Conservation (phyloP, 495 filamentous ascomycete genomes). For the Trichocladium uniseriatum region DNA sequence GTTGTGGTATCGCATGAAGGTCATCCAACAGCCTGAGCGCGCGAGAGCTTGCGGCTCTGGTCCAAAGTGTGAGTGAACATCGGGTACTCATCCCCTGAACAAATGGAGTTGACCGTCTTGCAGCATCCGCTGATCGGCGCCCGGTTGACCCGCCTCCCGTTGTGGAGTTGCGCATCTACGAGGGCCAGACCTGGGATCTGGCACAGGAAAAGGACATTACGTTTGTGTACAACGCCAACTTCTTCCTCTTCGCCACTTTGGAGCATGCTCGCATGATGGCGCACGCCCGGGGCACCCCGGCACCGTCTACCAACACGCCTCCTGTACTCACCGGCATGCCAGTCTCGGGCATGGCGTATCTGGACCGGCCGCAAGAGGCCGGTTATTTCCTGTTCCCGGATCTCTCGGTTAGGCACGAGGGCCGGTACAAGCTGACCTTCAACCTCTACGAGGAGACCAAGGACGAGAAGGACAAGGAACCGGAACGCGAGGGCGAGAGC, state of each 20-base stretch:
- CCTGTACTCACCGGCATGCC: constrained; percentile 91
- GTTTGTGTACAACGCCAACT: constrained; percentile 89
- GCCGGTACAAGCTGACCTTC: constrained; percentile 79
- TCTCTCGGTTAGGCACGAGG: constrained; percentile 92
- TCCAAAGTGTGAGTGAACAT: constrained; percentile 67
- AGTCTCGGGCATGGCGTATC: constrained; percentile 91
- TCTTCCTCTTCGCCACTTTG: constrained; percentile 92
- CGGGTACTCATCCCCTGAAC: not conserved
- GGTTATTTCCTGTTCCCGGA: constrained; percentile 99
- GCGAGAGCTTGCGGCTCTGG: constrained; percentile 95
- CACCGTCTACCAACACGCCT: constrained; percentile 49
- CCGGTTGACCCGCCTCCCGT: constrained; percentile 96
- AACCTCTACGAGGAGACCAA: too few relatives aligned
- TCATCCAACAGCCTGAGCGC: constrained; percentile 90
- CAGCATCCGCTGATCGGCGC: constrained; percentile 89
- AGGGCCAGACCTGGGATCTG: constrained; percentile 52
- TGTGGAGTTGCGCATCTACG: constrained; percentile 81
- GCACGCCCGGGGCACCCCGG: constrained; percentile 61
- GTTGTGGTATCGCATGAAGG: constrained; percentile 71
- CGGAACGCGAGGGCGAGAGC: constrained; percentile 29
- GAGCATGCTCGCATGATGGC: constrained; percentile 84
- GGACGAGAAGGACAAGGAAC: constrained; percentile 43
- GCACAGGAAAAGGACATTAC: constrained; percentile 73
- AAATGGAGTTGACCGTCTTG: constrained; percentile 9
- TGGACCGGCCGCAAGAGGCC: constrained; percentile 82